A percentile compares a stretch with the other conserved stretches of the same genome.
Evolutionary conservation across 2,329 filamentous ascomycete species (phyloP).

Genomic region (Lojkania enalia): DNA sequence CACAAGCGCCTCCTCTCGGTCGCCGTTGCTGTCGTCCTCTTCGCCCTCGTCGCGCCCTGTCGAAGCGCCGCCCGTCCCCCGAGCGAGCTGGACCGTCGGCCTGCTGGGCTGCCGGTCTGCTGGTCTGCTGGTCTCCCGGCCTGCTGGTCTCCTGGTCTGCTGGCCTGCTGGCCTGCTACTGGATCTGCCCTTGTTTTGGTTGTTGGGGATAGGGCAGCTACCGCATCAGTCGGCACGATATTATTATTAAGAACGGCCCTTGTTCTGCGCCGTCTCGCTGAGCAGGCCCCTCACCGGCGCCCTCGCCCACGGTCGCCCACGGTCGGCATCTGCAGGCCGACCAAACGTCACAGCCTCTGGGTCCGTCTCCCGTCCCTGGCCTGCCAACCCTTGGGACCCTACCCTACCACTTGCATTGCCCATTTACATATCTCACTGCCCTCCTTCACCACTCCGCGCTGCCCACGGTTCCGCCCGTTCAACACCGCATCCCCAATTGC

Average conservation of each 20-base stretch:
- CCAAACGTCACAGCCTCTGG: neutral
- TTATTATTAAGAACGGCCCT: no score
- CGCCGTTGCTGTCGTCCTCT: neutral
- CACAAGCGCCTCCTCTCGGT: no score
- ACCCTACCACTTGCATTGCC: neutral
- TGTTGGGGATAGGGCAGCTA: no score
- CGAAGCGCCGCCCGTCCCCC: neutral
- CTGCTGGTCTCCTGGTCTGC: neutral
- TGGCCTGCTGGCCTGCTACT: neutral
- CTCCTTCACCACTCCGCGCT: conserved; percentile 1
- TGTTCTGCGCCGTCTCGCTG: no score
- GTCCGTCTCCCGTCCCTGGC: neutral
- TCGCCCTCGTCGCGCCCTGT: neutral
- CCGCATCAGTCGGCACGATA: no score
- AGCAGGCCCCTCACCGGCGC: no score
- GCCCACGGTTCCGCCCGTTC: neutral
- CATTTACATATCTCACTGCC: neutral
- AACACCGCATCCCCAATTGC: no score
- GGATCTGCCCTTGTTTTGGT: neutral
- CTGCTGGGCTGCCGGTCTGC: neutral
- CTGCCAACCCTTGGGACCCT: neutral
- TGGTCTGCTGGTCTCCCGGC: neutral
- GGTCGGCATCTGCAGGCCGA: no score
- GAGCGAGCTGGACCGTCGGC: neutral
- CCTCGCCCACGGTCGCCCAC: no score